Base-by-base conservation (phyloP, 2,329 filamentous ascomycete genomes). In the Rhynchosporium agropyri region DNA sequence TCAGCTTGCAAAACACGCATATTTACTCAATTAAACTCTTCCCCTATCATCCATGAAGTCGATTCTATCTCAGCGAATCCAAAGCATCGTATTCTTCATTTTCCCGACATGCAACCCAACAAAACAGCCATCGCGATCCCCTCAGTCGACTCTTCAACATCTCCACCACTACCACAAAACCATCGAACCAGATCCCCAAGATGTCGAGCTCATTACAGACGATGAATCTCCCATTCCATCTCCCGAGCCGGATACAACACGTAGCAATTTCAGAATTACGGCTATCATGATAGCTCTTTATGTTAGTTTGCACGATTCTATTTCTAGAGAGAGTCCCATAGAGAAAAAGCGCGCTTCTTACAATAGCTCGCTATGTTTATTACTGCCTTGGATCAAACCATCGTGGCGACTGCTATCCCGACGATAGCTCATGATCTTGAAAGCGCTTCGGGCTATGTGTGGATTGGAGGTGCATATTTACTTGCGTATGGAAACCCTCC, bases 391-490 rank as follows among this genome's bases (percentile, higher is more conserved):
- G 72, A 73, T 58, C 68, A 70, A 28, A 75, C 75, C 6, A 78
- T 78, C 58, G 73, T 79, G 43, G 70, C 76, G 9, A 78, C 76
- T 1, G 76, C 77, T 4, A 72, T 77, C 46, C 76, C 75, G 1
- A 70, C 71, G 12, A 77, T 77, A 57, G 74, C 74, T 2, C 69
- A 74, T 63, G 70, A 75, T 26, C 73, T 78, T 65, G 70, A 80
- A 31, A 80, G 79, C 10, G 72, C 77, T 0, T 72, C 68, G 7
- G 81, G 80, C 26, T 83, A 83, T 65, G 79, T 78, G 5, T 84
- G 82, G 82, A 79, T 84, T 40, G 81, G 81, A 15, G 78, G 77
- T 29, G 78, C 81, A 7, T 84, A 83, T 64, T 61, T 68, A 58
- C 62, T 67, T 33, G 61, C 74, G 20, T 20, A 20, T 20, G 20